These are phyloP conservation scores for Phytophthora sp. DNA, from an alignment of 352 stramenopile species.

Conservation along the genomic window DNA sequence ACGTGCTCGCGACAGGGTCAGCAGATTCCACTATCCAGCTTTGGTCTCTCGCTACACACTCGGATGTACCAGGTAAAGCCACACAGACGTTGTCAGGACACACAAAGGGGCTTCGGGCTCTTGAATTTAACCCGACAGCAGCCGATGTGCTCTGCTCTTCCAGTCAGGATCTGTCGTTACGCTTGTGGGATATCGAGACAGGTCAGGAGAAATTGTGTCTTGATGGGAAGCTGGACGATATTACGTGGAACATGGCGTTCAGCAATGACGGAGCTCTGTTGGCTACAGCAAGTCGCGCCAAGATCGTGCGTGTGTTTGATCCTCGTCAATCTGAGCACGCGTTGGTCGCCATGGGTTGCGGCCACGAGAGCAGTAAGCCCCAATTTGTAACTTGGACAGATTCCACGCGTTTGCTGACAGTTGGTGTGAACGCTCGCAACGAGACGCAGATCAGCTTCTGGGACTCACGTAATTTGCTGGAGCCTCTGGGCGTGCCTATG, in stretches of 20 bases:
- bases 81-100: constrained; percentile 51
- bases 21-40: constrained; percentile 66
- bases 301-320: constrained; percentile 80
- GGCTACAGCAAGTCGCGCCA: constrained; percentile 70
- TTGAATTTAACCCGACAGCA: constrained; percentile 75
- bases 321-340: constrained; percentile 53
- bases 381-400: constrained; percentile 76
- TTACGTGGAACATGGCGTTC: constrained; percentile 78
- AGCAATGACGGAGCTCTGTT: constrained; percentile 68
- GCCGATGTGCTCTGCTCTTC: constrained; percentile 68
- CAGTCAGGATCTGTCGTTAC: constrained; percentile 62
- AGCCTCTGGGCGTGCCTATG: constrained; percentile 52
- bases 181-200: constrained; percentile 78
- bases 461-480: constrained; percentile 74
- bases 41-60: constrained; percentile 49
- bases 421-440: constrained; percentile 62
- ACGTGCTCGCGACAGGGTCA: constrained; percentile 64
- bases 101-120: constrained; percentile 54
- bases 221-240: constrained; percentile 68
- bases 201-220: constrained; percentile 54
- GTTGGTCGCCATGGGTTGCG: constrained; percentile 70
- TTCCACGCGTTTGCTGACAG: constrained; percentile 50
- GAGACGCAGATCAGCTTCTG: constrained; percentile 78
- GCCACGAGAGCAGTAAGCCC: constrained; percentile 68
- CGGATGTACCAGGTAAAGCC: constrained; percentile 7